Percentiles rank a stretch among this genome's conserved stretches.
Evolutionary conservation across 805 yeast species (phyloP).

Genomic region (Saccharomycopsis fibuligera): DNA sequence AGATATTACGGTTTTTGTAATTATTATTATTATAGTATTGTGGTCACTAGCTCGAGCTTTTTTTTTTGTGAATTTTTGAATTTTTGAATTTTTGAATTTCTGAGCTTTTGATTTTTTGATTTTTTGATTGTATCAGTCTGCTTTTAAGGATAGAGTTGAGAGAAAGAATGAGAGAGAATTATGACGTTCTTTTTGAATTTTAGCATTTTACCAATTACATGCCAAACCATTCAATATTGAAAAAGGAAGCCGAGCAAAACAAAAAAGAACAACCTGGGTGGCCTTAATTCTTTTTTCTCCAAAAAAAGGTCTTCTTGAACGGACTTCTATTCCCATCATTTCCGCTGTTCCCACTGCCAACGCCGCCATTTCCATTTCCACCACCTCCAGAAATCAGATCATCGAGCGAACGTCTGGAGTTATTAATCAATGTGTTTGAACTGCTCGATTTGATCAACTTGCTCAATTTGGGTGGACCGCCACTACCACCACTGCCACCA

Average conservation of each 20-base stretch:
- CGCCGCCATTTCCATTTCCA: neutral
- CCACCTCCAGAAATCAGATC: neutral
- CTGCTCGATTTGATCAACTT: slow-evolving; percentile 28
- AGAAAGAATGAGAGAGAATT: no score
- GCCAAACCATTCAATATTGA: neutral
- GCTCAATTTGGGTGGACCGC: slow-evolving; percentile 21
- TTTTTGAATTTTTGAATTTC: no score
- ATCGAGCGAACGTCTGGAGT: neutral
- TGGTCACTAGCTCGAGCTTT: no score
- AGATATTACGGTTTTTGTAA: neutral
- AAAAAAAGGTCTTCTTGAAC: slow-evolving; percentile 15
- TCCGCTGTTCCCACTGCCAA: neutral
- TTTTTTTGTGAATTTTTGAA: no score
- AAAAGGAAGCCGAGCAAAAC: neutral
- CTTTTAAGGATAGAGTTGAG: no score
- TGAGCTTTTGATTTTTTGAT: no score
- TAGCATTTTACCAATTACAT: neutral
- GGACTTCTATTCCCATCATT: slow-evolving; percentile 11
- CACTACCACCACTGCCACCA: neutral
- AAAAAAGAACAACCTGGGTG: neutral
- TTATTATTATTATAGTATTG: no score
- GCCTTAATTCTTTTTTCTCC: slow-evolving; percentile 8
- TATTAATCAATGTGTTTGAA: slow-evolving; percentile 22
- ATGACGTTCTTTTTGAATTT: no score
- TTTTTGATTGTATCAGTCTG: no score